Evolutionary conservation across 305 asterid genomes (phyloP).

Genomic region (Solanum hybrid): DNA sequence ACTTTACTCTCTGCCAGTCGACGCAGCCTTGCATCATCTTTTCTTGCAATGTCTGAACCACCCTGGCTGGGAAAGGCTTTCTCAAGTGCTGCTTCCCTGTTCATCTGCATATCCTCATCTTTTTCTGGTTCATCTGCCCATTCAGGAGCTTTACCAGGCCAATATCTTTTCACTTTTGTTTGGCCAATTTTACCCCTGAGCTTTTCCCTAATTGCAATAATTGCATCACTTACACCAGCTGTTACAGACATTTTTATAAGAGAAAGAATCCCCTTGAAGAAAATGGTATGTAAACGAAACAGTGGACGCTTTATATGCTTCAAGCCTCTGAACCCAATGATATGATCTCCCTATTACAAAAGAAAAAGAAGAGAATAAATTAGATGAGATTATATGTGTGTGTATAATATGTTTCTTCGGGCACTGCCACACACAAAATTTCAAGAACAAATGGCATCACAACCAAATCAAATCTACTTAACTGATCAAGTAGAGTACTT

Average conservation of each 20-base stretch:
- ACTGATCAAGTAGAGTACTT: not conserved
- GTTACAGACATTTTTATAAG: conserved; percentile 77
- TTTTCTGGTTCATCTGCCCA: conserved; percentile 88
- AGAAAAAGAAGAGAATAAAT: not conserved
- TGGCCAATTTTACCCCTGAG: conserved; percentile 90
- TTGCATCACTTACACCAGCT: conserved; percentile 84
- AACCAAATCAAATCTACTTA: not conserved
- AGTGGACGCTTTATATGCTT: not conserved
- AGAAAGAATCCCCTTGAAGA: not conserved
- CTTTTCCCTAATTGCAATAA: conserved; percentile 78
- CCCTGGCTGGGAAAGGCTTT: conserved; percentile 54
- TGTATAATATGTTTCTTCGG: not conserved
- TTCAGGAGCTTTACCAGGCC: conserved; percentile 98
- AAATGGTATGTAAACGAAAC: not conserved
- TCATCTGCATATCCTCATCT: conserved; percentile 55
- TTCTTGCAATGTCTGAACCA: conserved; percentile 29
- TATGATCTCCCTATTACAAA: not conserved
- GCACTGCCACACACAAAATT: not conserved
- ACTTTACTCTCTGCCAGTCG: conserved; percentile 75
- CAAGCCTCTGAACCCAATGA: not conserved
- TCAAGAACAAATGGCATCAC: not conserved
- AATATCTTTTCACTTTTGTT: conserved; percentile 86
- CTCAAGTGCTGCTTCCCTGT: conserved; percentile 51
- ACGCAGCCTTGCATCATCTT: conserved; percentile 79
- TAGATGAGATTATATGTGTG: not conserved